These are phyloP conservation scores for Hanseniaspora uvarum DNA, from an alignment of 1,139 yeast genomes.

Conservation along the genomic window DNA sequence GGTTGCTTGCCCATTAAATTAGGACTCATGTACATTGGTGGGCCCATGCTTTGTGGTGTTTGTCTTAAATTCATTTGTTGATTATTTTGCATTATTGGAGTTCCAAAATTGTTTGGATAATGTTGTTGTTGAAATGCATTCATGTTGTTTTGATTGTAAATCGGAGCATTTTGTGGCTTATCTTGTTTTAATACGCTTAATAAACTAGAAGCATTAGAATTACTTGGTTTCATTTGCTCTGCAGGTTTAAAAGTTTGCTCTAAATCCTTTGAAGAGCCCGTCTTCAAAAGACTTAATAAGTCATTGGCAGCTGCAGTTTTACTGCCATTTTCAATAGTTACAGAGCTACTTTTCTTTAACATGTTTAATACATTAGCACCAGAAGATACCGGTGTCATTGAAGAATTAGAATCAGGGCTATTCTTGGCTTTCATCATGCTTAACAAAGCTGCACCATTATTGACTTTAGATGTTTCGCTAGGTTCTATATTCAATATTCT, in stretches of 20 bases:
- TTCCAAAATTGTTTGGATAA: background rate
- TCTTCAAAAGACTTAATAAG: background rate
- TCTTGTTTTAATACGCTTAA: constrained; percentile 6
- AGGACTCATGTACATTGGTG: constrained; percentile 7
- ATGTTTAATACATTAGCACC: constrained; percentile 12
- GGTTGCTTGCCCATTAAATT: constrained; percentile 4
- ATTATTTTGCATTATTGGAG: constrained; percentile 1
- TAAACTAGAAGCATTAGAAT: constrained; percentile 3
- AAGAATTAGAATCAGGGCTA: background rate
- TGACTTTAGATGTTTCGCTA: background rate
- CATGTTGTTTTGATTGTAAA: background rate
- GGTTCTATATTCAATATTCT: constrained; percentile 11
- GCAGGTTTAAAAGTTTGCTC: background rate
- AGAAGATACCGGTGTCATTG: background rate
- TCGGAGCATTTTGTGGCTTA: background rate
- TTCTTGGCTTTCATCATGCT: background rate
- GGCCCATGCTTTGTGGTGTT: constrained; percentile 1
- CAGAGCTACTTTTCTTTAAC: background rate
- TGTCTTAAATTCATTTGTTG: constrained; percentile 3
- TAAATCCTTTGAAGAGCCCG: background rate
- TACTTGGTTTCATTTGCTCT: background rate
- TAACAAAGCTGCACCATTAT: background rate
- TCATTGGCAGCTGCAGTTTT: background rate
- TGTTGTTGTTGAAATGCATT: background rate
- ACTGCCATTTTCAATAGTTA: background rate